A percentile compares a stretch with the other conserved stretches of the same genome.
Conservation (phyloP, 768 basidiomycete species). For the Lentinula sp. region DNA sequence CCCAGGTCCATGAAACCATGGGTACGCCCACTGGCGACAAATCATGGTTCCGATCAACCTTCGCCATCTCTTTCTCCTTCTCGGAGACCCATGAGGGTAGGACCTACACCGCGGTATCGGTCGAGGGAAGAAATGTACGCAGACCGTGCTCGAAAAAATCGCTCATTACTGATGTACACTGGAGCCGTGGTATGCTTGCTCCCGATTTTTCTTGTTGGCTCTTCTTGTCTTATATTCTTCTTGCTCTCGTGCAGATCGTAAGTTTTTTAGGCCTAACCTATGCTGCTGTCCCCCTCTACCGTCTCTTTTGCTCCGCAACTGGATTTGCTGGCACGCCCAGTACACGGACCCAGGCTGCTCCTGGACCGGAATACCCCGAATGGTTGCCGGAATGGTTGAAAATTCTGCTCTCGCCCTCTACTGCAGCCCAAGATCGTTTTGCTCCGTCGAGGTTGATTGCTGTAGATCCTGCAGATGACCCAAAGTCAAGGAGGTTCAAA, state of each 20-base stretch:
- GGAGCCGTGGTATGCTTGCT: constrained; percentile 63
- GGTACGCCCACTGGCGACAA: background rate
- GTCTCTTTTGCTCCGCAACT: constrained; percentile 97
- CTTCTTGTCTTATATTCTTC: background rate
- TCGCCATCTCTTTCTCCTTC: background rate
- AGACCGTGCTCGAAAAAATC: constrained; percentile 42
- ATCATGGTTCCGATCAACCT: background rate
- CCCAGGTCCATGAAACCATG: background rate
- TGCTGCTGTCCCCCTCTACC: constrained; percentile 94
- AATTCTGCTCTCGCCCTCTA: constrained; percentile 13
- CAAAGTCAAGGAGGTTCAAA: constrained; percentile 70
- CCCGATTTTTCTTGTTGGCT: background rate
- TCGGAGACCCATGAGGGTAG: background rate
- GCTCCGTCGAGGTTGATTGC: constrained; percentile 83
- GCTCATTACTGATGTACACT: constrained; percentile 77
- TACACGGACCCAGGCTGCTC: constrained; percentile 42
- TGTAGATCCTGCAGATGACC: constrained; percentile 21
- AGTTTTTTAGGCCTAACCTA: constrained; percentile 84
- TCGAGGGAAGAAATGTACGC: constrained; percentile 38
- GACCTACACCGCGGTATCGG: constrained; percentile 1
- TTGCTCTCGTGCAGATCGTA: constrained; percentile 50
- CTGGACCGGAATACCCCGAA: background rate
- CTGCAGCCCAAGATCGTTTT: constrained; percentile 48
- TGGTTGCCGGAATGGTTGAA: background rate
- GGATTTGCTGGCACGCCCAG: constrained; percentile 95